Base-by-base conservation (phyloP, 345 rosid species). In the Populus deltoides region DNA sequence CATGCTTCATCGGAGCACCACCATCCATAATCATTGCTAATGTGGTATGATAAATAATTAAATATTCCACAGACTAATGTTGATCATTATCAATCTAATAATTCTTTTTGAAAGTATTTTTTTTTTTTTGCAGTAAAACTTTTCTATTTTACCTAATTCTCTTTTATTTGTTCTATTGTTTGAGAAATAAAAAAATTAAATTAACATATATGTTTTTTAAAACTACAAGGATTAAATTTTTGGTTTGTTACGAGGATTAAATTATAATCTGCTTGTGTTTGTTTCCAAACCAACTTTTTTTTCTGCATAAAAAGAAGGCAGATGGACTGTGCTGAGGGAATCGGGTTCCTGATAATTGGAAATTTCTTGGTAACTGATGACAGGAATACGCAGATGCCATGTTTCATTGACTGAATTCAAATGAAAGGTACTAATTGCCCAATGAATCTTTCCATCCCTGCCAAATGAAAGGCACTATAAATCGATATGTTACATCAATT, bases 321-420 rank as follows among this genome's bases (percentile, higher is more conserved):
- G 80, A 3, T 75, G 73, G 72, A 55, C 49, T 36, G 55, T 53
- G 57, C 36, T 17, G 67, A 49, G 61, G 73, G 85, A 74, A 85
- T 82, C 79, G 51, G 81, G 39, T 79, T 81, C 81, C 45, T 59
- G 25, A 71, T 70, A 57, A 75, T 68, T 57, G 43, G 73, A 68
- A 69, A 72, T 55, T 53, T 55, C 71, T 43, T 16, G 25, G 62
- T 16, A 70, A 29, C 33, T 65, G 66, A 70, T 65, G 53, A 36
- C 51, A 71, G 33, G 74, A 72, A 39, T 17, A 36, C 53, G 77
- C 72, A 80, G 39, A 51, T 65, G n/a, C 57, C 53, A 55, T 25
- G 45, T 25, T 31, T 39, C 25, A 68, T 72, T 68, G 71, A 74
- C 75, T 74, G 12, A 47, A 31, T 45, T 16, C 3, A 15, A 25